phyloP scores from a whole-genome alignment of 495 filamentous ascomycete genomes.

The Evernia prunastri region DNA sequence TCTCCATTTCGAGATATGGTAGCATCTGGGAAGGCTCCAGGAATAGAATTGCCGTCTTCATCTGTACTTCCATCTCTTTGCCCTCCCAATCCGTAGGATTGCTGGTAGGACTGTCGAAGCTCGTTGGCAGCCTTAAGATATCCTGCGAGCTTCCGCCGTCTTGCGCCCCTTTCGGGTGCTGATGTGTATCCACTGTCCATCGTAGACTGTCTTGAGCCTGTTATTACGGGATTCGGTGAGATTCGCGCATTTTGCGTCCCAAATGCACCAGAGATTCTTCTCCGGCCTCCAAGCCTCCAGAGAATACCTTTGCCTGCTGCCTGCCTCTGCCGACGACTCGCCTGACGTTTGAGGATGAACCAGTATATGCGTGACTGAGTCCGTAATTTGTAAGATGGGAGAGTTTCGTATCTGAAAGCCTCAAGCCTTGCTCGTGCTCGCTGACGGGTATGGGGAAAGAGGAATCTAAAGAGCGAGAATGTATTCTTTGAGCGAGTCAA shows the following conservation, averaged over 20 bases:
- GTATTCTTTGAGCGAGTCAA: conserved; percentile 22
- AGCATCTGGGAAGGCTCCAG: conserved; percentile 74
- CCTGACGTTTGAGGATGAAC: conserved; percentile 60
- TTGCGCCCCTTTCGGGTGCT: conserved; percentile 53
- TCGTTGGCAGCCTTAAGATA: conserved; percentile 88
- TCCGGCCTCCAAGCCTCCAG: conserved; percentile 44
- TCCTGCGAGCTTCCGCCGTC: conserved; percentile 74
- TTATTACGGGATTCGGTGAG: conserved; percentile 10
- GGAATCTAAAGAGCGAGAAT: conserved; percentile 47
- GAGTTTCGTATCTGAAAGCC: conserved; percentile 62
- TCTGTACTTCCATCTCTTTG: conserved; percentile 40
- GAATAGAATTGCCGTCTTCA: conserved; percentile 54
- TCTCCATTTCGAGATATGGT: conserved; percentile 69
- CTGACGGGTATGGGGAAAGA: conserved; percentile 52
- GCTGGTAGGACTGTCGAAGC: conserved; percentile 76
- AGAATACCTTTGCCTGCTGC: conserved; percentile 42
- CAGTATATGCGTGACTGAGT: conserved; percentile 69
- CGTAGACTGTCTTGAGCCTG: background rate
- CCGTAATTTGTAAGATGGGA: conserved; percentile 60
- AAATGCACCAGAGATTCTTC: conserved; percentile 35
- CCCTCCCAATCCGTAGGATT: conserved; percentile 46
- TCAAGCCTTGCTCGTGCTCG: conserved; percentile 57
- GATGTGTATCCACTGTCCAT: conserved; percentile 30
- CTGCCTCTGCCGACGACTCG: conserved; percentile 41
- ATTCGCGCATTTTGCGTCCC: conserved; percentile 29